Evolutionary conservation across 495 filamentous ascomycete species (phyloP).

Genomic region (Aspergillus nanangensis): DNA sequence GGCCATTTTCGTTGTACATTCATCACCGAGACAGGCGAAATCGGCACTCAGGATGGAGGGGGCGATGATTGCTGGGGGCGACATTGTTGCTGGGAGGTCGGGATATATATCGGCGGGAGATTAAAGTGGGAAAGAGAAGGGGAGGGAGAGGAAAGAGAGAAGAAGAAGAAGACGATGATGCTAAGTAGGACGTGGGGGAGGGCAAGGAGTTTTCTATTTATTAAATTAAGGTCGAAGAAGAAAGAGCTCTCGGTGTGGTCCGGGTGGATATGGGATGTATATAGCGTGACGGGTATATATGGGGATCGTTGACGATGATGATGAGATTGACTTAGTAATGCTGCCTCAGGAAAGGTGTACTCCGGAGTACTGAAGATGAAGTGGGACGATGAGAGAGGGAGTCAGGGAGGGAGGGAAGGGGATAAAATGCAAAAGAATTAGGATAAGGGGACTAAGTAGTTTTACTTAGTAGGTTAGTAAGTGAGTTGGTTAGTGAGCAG

Average conservation of each 20-base stretch:
- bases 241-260: too few relatives aligned
- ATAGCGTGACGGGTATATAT: too few relatives aligned
- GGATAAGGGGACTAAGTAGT: too few relatives aligned
- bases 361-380: too few relatives aligned
- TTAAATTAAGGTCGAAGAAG: too few relatives aligned
- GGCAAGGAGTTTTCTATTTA: too few relatives aligned
- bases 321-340: too few relatives aligned
- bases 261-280: too few relatives aligned
- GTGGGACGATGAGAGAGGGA: not conserved
- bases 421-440: too few relatives aligned
- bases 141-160: not conserved
- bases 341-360: too few relatives aligned
- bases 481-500: not conserved
- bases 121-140: slow-evolving; percentile 2
- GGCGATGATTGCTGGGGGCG: slow-evolving; percentile 87
- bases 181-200: not conserved
- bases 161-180: not conserved
- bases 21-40: slow-evolving; percentile 80
- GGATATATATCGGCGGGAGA: too few relatives aligned
- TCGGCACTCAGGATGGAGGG: slow-evolving; percentile 96
- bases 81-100: slow-evolving; percentile 48
- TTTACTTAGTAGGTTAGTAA: not conserved
- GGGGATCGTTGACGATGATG: too few relatives aligned
- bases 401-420: not conserved
- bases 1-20: slow-evolving; percentile 76